Conservation (phyloP, 768 basidiomycete species). For the Mycena sanguinolenta region DNA sequence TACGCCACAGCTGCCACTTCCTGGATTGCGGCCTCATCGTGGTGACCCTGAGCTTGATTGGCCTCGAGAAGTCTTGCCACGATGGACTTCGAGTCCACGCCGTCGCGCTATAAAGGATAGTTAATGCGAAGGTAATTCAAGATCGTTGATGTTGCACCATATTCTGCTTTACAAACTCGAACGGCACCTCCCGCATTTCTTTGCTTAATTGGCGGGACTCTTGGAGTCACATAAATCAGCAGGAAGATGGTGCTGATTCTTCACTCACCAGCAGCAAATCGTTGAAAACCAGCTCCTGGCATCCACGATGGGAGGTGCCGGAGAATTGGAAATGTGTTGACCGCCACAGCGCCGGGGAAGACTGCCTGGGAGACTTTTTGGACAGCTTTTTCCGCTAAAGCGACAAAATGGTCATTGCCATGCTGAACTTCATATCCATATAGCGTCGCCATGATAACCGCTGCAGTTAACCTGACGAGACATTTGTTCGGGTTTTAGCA, state of each 20-base stretch:
- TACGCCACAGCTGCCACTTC: conserved; percentile 47
- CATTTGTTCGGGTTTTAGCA: background rate
- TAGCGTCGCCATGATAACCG: conserved; percentile 18
- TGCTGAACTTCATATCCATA: conserved; percentile 47
- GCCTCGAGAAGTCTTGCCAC: conserved; percentile 28
- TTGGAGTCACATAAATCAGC: background rate
- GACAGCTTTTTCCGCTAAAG: conserved; percentile 38
- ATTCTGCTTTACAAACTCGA: conserved; percentile 22
- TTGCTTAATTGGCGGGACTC: conserved; percentile 23
- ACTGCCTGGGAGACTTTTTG: conserved; percentile 28
- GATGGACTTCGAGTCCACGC: conserved; percentile 20
- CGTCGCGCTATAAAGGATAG: background rate
- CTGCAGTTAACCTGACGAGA: conserved; percentile 1
- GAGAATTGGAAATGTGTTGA: conserved; percentile 48
- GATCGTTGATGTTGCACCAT: conserved; percentile 17
- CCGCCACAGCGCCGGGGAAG: conserved; percentile 40
- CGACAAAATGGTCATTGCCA: conserved; percentile 41
- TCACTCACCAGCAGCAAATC: conserved; percentile 32
- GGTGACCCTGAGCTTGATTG: conserved; percentile 5
- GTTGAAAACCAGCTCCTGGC: conserved; percentile 36
- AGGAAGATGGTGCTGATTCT: background rate
- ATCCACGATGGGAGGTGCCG: conserved; percentile 52
- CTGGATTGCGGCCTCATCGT: conserved; percentile 40
- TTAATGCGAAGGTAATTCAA: background rate
- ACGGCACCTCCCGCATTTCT: conserved; percentile 27